Base-by-base conservation (phyloP, 2,329 filamentous ascomycete genomes). In the Botryotinia narcissicola region DNA sequence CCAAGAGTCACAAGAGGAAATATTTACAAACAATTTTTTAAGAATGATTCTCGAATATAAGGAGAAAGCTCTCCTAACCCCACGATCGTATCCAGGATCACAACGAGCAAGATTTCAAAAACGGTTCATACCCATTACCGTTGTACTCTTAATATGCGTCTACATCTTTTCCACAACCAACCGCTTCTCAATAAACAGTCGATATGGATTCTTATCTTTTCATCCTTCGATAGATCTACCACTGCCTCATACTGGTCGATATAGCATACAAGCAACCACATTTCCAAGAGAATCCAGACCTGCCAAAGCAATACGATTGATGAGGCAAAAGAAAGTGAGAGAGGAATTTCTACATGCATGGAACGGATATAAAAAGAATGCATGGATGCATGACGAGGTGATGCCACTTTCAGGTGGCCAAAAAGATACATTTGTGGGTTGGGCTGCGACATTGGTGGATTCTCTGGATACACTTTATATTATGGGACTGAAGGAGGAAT, bases 361-460 rank as follows among this genome's bases (percentile, higher is more conserved):
- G 95, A 83, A 85, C 4, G 93, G 92, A 35, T 98, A 98, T 84
- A 91, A 88, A 79, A 85, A 89, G 74, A 86, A 90, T 78, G 95
- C 94, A 16, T 95, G 92, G 89, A 89, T 90, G 76, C 92, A 95
- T 77, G 95, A 98, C 80, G 95, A 98, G 83, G 83, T 98, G 20
- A 86, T 83, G 69, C 95, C 95, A 4, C 84, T 95, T 22, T 88
- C 88, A 32, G 90, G 90, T 72, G 84, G 83, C 14, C 88, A 84
- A 75, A 88, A 88, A 37, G 92, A 98, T 79, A 92, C 93, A 0
- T 98, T 97, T 82, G 95, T 93, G 80, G 93, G 92, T 60, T 97
- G 94, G 94, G 92, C 92, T 35, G 94, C 93, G 16, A 96, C 94
- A 0, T 80, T 97, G 74, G 92, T 97, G 8, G 94, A 97, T 83